Conservation (phyloP, 2,329 filamentous ascomycete species). For the Colletotrichum eleusines region DNA sequence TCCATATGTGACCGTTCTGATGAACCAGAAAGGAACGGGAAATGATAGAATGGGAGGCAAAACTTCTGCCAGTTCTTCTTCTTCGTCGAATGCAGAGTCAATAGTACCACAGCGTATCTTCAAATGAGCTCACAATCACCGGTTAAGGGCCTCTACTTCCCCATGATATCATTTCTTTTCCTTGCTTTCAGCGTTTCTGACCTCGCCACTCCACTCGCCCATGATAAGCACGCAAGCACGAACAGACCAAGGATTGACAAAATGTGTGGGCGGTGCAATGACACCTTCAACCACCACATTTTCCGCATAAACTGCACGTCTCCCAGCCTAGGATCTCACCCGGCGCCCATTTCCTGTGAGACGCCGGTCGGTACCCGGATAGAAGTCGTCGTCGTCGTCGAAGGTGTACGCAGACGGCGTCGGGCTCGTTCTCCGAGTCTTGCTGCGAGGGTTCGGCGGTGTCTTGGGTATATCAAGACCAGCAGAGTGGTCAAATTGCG, state of each 20-base stretch:
- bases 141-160: rapidly evolving
- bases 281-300: too few relatives aligned
- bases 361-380: slow-evolving; percentile 11
- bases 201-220: too few relatives aligned
- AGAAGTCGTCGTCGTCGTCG: slow-evolving; percentile 31
- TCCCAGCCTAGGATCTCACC: too few relatives aligned
- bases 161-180: neutral
- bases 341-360: neutral
- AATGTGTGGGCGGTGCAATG: too few relatives aligned
- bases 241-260: neutral
- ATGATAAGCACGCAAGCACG: too few relatives aligned
- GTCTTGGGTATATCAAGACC: slow-evolving; percentile 15
- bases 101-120: neutral
- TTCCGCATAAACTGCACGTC: too few relatives aligned
- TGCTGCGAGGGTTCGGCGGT: slow-evolving; percentile 6
- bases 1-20: slow-evolving; percentile 42
- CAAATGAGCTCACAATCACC: neutral
- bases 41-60: neutral
- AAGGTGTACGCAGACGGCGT: slow-evolving; percentile 29
- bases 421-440: neutral
- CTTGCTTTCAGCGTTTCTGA: neutral
- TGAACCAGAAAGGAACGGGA: neutral
- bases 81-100: neutral
- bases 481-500: neutral
- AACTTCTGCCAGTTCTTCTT: neutral